phyloP scores from a whole-genome alignment of 352 stramenopile genomes.

The Pythium biforme region DNA sequence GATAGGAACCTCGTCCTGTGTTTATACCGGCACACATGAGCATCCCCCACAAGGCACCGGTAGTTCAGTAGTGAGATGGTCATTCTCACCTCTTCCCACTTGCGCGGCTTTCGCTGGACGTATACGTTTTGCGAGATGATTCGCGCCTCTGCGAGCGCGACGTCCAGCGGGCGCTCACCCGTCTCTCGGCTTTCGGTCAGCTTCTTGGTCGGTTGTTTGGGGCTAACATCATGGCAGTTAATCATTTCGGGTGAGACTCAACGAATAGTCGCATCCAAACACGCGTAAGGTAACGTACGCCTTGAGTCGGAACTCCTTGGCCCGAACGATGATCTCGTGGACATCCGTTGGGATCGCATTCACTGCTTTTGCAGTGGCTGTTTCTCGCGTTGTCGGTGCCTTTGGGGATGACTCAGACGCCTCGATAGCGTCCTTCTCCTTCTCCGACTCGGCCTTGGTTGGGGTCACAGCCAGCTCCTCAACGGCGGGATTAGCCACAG shows the following conservation, averaged over 20 bases:
- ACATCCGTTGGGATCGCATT: slow-evolving; percentile 16
- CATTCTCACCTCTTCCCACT: slow-evolving; percentile 37
- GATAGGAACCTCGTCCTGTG: slow-evolving; percentile 69
- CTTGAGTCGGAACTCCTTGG: slow-evolving; percentile 19
- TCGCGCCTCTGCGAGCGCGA: slow-evolving; percentile 67
- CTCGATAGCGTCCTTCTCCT: no score
- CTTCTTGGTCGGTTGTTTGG: slow-evolving; percentile 37
- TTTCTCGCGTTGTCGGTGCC: not conserved
- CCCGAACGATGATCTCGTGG: slow-evolving; percentile 23
- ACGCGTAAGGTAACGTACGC: not conserved
- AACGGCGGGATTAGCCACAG: not conserved
- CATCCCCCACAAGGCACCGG: not conserved
- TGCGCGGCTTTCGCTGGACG: slow-evolving; percentile 63
- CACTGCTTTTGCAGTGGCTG: not conserved
- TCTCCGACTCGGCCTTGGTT: not conserved
- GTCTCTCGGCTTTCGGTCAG: slow-evolving; percentile 59
- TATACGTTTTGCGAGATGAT: slow-evolving; percentile 76
- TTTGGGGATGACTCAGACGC: not conserved
- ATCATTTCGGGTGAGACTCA: not conserved
- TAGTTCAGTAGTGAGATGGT: not conserved
- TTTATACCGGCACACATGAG: not conserved
- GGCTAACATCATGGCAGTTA: slow-evolving; percentile 8
- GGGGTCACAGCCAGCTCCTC: not conserved
- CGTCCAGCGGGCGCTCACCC: slow-evolving; percentile 62
- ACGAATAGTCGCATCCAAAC: not conserved